Percentiles rank a stretch among this genome's conserved stretches.
Conservation (phyloP, 2,329 filamentous ascomycete species). For the Trichoderma cornu-damae region DNA sequence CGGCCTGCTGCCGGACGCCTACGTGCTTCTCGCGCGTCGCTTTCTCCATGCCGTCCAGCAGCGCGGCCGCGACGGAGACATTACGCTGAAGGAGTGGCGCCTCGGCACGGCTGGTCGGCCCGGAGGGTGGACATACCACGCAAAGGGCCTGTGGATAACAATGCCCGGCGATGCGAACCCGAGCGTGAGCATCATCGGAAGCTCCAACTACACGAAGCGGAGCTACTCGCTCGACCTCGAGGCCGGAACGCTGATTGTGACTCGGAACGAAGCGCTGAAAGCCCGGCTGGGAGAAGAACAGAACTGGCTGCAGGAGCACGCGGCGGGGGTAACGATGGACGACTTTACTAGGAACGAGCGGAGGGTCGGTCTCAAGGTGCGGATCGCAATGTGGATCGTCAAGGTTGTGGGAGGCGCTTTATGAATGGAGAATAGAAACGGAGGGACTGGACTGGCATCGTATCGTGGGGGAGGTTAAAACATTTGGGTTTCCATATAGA, state of each 20-base stretch:
- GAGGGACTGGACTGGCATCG: background rate
- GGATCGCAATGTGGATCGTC: slow-evolving; percentile 92
- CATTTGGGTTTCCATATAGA: background rate
- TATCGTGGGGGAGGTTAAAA: background rate
- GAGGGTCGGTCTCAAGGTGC: slow-evolving; percentile 77
- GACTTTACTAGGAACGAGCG: slow-evolving; percentile 79
- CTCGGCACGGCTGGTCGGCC: slow-evolving; percentile 73
- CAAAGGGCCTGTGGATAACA: slow-evolving; percentile 90
- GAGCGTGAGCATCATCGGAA: slow-evolving; percentile 78
- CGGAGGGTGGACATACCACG: slow-evolving; percentile 94
- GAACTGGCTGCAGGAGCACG: slow-evolving; percentile 70
- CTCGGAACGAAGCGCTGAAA: slow-evolving; percentile 67
- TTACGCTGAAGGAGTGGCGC: slow-evolving; percentile 82
- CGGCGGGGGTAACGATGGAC: slow-evolving; percentile 61
- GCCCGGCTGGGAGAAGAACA: slow-evolving; percentile 72
- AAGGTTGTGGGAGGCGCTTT: slow-evolving; percentile 80
- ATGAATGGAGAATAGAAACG: slow-evolving; percentile 39
- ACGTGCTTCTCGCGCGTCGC: slow-evolving; percentile 77
- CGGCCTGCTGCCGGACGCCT: slow-evolving; percentile 84
- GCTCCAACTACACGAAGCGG: slow-evolving; percentile 91
- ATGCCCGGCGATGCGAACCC: slow-evolving; percentile 61
- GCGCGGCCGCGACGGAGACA: slow-evolving; percentile 46
- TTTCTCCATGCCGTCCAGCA: slow-evolving; percentile 62
- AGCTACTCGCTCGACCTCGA: slow-evolving; percentile 92
- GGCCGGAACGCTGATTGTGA: slow-evolving; percentile 80